A percentile compares a stretch with the other conserved stretches of the same genome.
Conservation (phyloP, 371 early-diverging fungal species). For the Rhizopus sp. region DNA sequence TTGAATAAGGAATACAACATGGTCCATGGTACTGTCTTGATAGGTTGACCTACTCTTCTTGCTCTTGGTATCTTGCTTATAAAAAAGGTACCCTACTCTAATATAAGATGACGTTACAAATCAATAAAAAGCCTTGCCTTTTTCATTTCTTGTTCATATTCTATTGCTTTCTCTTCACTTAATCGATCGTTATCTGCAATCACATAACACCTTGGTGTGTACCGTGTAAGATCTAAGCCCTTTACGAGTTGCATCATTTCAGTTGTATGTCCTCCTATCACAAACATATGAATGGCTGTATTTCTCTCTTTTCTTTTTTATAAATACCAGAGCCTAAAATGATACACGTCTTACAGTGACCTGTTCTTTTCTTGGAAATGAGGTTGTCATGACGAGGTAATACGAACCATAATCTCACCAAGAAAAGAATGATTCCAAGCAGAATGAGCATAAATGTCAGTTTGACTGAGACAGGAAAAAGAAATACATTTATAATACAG, state of each 20-base stretch:
- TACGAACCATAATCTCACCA: too few species aligned
- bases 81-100: constrained; percentile 27
- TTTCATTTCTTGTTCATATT: constrained; percentile 41
- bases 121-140: constrained; percentile 6
- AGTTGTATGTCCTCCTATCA: constrained; percentile 71
- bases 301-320: not conserved
- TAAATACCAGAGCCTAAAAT: not conserved
- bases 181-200: constrained; percentile 60
- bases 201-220: constrained; percentile 64
- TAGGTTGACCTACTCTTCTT: constrained; percentile 74
- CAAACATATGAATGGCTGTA: not conserved
- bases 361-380: not conserved
- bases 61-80: constrained; percentile 64
- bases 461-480: too few species aligned
- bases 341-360: not conserved
- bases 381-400: too few species aligned
- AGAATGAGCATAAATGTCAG: too few species aligned
- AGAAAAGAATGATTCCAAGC: too few species aligned
- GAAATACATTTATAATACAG: too few species aligned
- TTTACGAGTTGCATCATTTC: constrained; percentile 78
- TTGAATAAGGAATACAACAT: constrained; percentile 44
- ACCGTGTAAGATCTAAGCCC: constrained; percentile 46
- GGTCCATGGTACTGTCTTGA: constrained; percentile 60
- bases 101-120: not conserved
- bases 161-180: constrained; percentile 57